Evolutionary conservation across 805 yeast species (phyloP).

Genomic region (Lipomyces yamadae): DNA sequence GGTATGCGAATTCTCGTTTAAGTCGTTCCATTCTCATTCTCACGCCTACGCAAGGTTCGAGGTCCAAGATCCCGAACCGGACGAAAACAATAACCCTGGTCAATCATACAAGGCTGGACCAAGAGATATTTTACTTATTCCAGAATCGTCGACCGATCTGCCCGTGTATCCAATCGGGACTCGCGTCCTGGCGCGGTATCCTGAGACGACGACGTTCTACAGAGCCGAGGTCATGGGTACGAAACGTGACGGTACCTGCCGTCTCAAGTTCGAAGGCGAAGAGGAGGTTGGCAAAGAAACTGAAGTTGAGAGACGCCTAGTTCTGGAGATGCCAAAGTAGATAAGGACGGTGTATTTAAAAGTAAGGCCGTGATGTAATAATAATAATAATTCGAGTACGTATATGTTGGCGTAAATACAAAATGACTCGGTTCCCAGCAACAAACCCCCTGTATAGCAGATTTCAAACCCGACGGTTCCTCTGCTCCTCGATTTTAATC

Average conservation of each 20-base stretch:
- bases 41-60: conserved; percentile 58
- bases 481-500: conserved; percentile 13
- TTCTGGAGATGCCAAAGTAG: conserved; percentile 60
- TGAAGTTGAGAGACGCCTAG: conserved; percentile 83
- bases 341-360: not conserved
- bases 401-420: not conserved
- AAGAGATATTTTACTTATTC: conserved; percentile 78
- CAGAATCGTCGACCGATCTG: conserved; percentile 54
- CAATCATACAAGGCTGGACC: conserved; percentile 80
- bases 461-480: not conserved
- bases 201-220: conserved; percentile 96
- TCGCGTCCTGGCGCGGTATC: conserved; percentile 88
- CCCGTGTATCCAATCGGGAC: conserved; percentile 72
- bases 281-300: conserved; percentile 96
- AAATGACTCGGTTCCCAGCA: not conserved
- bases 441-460: not conserved
- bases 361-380: not conserved
- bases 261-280: conserved; percentile 91
- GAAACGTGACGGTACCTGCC: conserved; percentile 73
- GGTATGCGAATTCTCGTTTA: conserved; percentile 30
- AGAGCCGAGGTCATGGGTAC: conserved; percentile 88
- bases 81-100: conserved; percentile 87
- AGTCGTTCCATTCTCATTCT: conserved; percentile 10
- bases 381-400: not conserved
- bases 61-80: conserved; percentile 98